Conservation (phyloP, 2,329 filamentous ascomycete species). For the Sordariomycetes sp. region DNA sequence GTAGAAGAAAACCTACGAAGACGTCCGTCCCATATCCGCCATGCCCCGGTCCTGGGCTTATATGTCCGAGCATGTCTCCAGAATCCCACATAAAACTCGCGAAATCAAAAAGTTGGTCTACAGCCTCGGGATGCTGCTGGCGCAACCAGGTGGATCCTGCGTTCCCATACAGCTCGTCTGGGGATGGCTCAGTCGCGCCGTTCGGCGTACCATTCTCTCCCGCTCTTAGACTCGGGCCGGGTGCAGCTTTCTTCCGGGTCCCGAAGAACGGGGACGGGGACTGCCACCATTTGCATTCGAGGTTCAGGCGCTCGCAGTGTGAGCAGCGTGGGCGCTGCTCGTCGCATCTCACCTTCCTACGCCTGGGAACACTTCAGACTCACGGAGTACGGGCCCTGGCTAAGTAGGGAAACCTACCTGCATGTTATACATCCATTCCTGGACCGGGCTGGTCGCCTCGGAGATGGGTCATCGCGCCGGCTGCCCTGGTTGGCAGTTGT, state of each 20-base stretch:
- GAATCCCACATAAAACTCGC: constrained; percentile 37
- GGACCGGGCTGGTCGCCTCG: not conserved
- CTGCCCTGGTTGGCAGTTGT: not conserved
- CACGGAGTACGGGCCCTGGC: not conserved
- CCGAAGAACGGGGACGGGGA: not conserved
- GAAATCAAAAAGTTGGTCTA: constrained; percentile 34
- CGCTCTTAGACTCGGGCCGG: not conserved
- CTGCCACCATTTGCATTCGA: constrained; percentile 5
- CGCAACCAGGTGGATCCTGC: not conserved
- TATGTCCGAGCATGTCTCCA: constrained; percentile 11
- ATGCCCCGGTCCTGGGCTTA: not conserved
- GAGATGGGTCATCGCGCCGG: not conserved
- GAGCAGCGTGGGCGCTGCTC: constrained; percentile 7
- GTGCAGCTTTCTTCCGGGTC: not conserved
- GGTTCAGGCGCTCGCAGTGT: constrained; percentile 8
- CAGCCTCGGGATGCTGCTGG: constrained; percentile 10
- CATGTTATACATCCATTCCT: not conserved
- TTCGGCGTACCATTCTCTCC: not conserved
- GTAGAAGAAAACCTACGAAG: not conserved
- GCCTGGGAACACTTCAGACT: constrained; percentile 1
- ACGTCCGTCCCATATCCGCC: not conserved
- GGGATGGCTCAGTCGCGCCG: not conserved
- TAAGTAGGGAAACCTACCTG: not conserved
- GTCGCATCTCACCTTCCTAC: constrained; percentile 7
- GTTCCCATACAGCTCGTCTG: not conserved